phyloP scores from a whole-genome alignment of 2,329 filamentous ascomycete species.

The Nigrospora sphaerica region DNA sequence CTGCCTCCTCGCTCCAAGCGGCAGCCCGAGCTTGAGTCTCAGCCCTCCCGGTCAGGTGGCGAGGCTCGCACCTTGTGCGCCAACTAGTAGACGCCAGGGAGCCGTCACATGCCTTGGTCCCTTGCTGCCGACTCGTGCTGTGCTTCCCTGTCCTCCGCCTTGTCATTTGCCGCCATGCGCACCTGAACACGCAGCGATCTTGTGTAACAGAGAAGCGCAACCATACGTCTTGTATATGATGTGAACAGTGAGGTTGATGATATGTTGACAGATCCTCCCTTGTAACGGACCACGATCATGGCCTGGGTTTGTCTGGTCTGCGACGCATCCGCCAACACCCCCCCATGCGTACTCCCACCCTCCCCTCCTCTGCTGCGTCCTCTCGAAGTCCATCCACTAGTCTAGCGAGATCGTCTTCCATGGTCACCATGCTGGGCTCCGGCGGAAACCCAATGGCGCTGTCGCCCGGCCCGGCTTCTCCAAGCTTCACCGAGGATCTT shows the following conservation, averaged over 20 bases:
- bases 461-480: constrained; percentile 60
- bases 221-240: too few species aligned
- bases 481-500: constrained; percentile 79
- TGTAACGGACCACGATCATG: constrained; percentile 81
- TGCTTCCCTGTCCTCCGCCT: background rate
- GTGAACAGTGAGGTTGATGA: constrained; percentile 8
- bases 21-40: background rate
- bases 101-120: constrained; percentile 5
- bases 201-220: too few species aligned
- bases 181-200: background rate
- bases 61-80: too few species aligned
- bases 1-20: background rate
- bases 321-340: constrained; percentile 89
- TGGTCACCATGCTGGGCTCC: constrained; percentile 58
- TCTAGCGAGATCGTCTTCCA: constrained; percentile 62
- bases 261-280: constrained; percentile 61
- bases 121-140: constrained; percentile 1
- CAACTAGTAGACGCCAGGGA: background rate
- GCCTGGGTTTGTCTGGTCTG: constrained; percentile 76
- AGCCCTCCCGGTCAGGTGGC: background rate
- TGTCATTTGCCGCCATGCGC: background rate
- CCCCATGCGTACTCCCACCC: constrained; percentile 55
- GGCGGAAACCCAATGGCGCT: constrained; percentile 46
- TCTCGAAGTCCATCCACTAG: constrained; percentile 53
- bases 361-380: constrained; percentile 57